phyloP scores from a whole-genome alignment of 139 green algal genomes.

The Spirogloea muscicola region DNA sequence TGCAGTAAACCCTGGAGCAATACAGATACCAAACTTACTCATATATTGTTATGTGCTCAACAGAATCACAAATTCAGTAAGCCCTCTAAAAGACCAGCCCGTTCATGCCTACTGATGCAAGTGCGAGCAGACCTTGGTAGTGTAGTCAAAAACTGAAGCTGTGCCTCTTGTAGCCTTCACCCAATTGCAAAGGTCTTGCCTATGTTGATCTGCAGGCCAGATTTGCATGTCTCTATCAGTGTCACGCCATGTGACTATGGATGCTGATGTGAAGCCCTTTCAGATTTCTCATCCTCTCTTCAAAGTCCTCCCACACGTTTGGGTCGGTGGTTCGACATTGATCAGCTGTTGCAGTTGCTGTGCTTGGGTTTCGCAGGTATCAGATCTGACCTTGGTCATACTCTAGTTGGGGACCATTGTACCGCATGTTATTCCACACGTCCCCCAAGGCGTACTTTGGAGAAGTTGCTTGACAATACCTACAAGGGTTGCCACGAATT shows the following conservation, averaged over 20 bases:
- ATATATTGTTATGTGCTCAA: neutral
- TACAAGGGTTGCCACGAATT: neutral
- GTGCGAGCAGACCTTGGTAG: slow-evolving; percentile 14
- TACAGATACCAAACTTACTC: neutral
- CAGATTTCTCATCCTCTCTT: neutral
- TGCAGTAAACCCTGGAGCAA: slow-evolving; percentile 28
- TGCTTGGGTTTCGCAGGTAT: neutral
- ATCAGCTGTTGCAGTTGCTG: neutral
- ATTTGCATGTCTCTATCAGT: too few relatives aligned
- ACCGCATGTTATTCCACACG: slow-evolving; percentile 15
- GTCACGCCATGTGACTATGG: neutral
- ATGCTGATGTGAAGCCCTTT: neutral
- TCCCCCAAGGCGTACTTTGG: slow-evolving; percentile 1
- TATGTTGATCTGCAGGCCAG: slow-evolving; percentile 7
- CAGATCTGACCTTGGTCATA: slow-evolving; percentile 12
- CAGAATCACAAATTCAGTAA: too few relatives aligned
- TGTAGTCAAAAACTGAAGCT: slow-evolving; percentile 16
- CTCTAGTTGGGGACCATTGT: slow-evolving; percentile 2
- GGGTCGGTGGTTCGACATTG: neutral
- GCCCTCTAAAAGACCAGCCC: too few relatives aligned
- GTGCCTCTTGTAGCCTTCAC: slow-evolving; percentile 5
- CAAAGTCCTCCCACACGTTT: neutral
- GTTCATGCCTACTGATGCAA: neutral
- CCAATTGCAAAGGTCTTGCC: slow-evolving; percentile 4
- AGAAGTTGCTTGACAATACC: neutral